phyloP scores from a whole-genome alignment of 441 rosid species.

The Adansonia gregorii region DNA sequence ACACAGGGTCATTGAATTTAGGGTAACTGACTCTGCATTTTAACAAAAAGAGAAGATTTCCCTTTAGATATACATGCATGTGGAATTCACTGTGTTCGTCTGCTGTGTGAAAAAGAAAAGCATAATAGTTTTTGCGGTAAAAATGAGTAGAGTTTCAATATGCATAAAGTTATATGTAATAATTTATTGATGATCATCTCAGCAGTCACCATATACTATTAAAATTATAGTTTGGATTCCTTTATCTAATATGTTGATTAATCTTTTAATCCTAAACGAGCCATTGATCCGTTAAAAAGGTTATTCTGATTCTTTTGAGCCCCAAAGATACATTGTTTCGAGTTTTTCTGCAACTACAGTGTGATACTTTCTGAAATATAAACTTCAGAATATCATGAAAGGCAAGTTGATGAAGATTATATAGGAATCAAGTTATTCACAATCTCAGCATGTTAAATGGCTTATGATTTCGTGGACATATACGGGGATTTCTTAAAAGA shows the following conservation, averaged over 20 bases:
- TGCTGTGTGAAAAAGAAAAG: not conserved
- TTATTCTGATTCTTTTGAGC: conserved; percentile 20
- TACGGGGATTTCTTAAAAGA: not conserved
- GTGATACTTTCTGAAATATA: not conserved
- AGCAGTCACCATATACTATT: not conserved
- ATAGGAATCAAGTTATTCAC: not conserved
- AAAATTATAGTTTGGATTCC: conserved; percentile 3
- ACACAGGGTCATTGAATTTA: not conserved
- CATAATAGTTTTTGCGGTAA: not conserved
- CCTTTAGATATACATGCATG: not conserved
- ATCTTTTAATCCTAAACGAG: not conserved
- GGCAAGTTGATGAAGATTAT: not conserved
- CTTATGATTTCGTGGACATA: not conserved
- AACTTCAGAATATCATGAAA: conserved; percentile 19
- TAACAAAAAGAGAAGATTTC: not conserved
- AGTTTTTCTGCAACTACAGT: conserved; percentile 3
- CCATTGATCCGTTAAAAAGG: not conserved
- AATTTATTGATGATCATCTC: not conserved
- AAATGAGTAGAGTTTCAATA: not conserved
- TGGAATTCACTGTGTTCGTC: not conserved
- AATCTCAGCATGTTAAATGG: not conserved
- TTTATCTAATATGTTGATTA: not conserved
- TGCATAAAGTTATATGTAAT: too few relatives aligned
- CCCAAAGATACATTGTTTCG: not conserved
- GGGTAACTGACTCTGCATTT: not conserved